phyloP scores from a whole-genome alignment of 352 stramenopile species.

The Phytophthora sp. region DNA sequence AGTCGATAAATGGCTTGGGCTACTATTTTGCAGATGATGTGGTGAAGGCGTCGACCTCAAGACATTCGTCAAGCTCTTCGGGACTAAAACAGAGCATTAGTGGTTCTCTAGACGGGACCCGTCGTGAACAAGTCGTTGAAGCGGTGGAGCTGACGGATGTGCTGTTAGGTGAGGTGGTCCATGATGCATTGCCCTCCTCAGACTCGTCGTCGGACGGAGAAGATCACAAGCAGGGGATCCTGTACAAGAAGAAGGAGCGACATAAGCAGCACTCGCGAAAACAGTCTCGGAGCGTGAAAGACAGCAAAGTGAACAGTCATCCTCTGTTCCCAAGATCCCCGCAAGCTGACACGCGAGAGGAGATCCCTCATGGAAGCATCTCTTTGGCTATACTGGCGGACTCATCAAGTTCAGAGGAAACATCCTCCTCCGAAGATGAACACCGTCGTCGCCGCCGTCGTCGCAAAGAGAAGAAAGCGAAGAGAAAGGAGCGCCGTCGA shows the following conservation, averaged over 20 bases:
- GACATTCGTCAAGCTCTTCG: conserved; percentile 12
- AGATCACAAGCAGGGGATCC: not conserved
- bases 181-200: conserved; percentile 46
- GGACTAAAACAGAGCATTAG: conserved; percentile 13
- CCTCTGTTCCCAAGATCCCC: conserved; percentile 12
- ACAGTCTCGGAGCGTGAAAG: conserved; percentile 12
- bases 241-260: conserved; percentile 18
- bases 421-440: conserved; percentile 31
- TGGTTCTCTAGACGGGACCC: conserved; percentile 2
- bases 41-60: conserved; percentile 14
- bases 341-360: not conserved
- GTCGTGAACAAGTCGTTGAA: conserved; percentile 5
- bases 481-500: conserved; percentile 32
- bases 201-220: conserved; percentile 31
- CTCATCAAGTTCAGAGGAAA: conserved; percentile 23
- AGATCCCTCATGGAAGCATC: not conserved
- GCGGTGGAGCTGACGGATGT: conserved; percentile 12
- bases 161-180: conserved; percentile 30
- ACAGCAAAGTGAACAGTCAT: not conserved
- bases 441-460: conserved; percentile 26
- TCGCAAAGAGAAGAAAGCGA: conserved; percentile 29
- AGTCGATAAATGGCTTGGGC: not conserved
- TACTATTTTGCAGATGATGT: conserved; percentile 32
- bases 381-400: not conserved
- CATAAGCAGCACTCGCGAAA: conserved; percentile 14